Base-by-base conservation (phyloP, 2,329 filamentous ascomycete species). In the Fusarium papillatum region DNA sequence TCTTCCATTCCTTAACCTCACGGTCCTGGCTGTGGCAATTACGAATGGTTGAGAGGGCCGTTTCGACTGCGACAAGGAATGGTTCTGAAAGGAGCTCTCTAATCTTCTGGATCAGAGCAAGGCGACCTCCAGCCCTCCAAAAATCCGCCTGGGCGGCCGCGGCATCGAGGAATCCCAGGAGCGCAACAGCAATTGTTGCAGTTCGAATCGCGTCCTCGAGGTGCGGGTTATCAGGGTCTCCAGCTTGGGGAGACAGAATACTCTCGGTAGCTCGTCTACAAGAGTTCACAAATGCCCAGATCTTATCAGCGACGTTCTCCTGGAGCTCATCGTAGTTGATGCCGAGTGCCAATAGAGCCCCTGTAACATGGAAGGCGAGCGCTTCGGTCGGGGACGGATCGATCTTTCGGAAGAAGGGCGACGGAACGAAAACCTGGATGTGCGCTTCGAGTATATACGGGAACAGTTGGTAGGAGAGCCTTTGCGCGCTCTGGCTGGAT, bases 91-190 rank as follows among this genome's bases (percentile, higher is more conserved):
- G 87, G 22, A 98, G 89, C 38, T 89, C 87, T 65, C 92, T 92
- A 39, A 98, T 85, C 60, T 92, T 90, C 71, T 94, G 90, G 19
- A 98, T 90, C 59, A 98, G 85, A 5, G 89, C 88, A 34, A 97
- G 85, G 65, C 95, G 92, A 76, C 97, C 94, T 5, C 91, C 89
- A 2, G 93, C 87, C 70, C 87, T 92, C 95, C 96, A 99, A 79
- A 98, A 96, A 73, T 93, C 90, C 13, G 93, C 91, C 81, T 96
- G 92, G 8, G 92, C 91, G 5, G 95, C 92, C 6, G 94, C 93
- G 26, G 95, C 96, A 80, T 96, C 92, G 64, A 99, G 85, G 81
- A 99, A 98, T 0, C 97, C 97, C 29, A 98, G 85, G n/a, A 99
- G 87, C 0, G 96, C 96, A 60, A 98, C 91, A 9, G 94, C 91